These are phyloP conservation scores for Globisporangium nunn DNA, from an alignment of 352 stramenopile genomes.

Conservation along the genomic window DNA sequence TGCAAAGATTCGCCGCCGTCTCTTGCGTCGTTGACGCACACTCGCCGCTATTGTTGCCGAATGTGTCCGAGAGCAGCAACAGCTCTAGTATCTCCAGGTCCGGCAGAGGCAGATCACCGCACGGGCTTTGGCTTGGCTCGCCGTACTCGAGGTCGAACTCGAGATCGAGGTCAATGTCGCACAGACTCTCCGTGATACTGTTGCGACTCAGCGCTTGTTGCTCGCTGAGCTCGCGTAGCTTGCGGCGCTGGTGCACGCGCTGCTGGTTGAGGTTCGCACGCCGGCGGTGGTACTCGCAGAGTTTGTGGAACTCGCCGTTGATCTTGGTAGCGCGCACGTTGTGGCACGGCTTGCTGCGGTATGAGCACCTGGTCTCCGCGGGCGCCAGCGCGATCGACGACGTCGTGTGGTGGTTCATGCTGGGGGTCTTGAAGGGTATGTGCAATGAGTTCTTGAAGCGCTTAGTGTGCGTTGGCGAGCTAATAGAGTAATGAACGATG, in stretches of 20 bases:
- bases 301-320: slow-evolving; percentile 37
- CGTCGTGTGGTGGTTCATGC: not conserved
- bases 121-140: slow-evolving; percentile 11
- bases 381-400: not conserved
- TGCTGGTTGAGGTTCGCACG: slow-evolving; percentile 41
- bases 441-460: not conserved
- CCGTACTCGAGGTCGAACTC: slow-evolving; percentile 8
- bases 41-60: not conserved
- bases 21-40: not conserved
- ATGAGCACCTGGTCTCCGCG: slow-evolving; percentile 14
- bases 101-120: slow-evolving; percentile 6
- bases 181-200: not conserved
- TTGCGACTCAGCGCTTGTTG: not conserved
- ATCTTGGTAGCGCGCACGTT: slow-evolving; percentile 30
- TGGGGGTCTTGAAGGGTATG: not conserved
- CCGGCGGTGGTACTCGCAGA: slow-evolving; percentile 31
- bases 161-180: slow-evolving; percentile 10
- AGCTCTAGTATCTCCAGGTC: slow-evolving; percentile 11
- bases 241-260: slow-evolving; percentile 23
- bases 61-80: slow-evolving; percentile 7
- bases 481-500: not conserved
- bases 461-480: not conserved
- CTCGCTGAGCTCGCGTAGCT: slow-evolving; percentile 1
- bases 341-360: slow-evolving; percentile 28
- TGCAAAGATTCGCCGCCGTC: too few relatives aligned